Conservation (phyloP, 179 eudicot species). For the Vitellaria paradoxa region DNA sequence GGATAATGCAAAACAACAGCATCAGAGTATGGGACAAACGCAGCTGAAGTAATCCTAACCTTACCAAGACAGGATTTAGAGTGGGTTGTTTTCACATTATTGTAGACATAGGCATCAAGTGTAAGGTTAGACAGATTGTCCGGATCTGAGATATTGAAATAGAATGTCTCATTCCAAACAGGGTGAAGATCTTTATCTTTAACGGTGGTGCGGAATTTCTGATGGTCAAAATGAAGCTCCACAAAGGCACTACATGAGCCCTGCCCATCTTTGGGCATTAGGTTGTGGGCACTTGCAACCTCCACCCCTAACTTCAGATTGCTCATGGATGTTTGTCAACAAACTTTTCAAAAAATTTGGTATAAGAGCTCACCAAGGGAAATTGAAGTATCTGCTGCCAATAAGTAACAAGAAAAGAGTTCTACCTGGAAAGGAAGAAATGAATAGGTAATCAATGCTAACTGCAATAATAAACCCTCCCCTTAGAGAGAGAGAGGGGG, state of each 20-base stretch:
- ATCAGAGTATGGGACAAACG: conserved; percentile 68
- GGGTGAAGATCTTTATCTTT: conserved; percentile 77
- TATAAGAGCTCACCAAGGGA: neutral
- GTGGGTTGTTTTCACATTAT: conserved; percentile 20
- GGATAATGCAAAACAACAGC: conserved; percentile 69
- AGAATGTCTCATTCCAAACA: conserved; percentile 76
- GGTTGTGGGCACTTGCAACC: conserved; percentile 71
- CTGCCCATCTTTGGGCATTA: conserved; percentile 61
- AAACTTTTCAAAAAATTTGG: neutral
- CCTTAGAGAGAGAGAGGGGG: no score
- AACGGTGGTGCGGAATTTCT: conserved; percentile 56
- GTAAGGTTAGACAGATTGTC: conserved; percentile 43
- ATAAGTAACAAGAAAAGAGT: neutral
- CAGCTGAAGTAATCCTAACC: conserved; percentile 52
- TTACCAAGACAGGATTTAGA: conserved; percentile 65
- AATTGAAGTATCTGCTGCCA: neutral
- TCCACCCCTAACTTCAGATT: conserved; percentile 79
- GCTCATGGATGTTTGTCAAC: conserved; percentile 32
- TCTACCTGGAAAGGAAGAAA: conserved; percentile 12
- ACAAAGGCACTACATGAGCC: conserved; percentile 69
- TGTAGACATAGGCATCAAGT: conserved; percentile 66
- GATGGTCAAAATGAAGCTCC: conserved; percentile 73
- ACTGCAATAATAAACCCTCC: neutral
- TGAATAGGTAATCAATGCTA: no score
- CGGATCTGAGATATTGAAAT: conserved; percentile 65